Percentiles rank a stretch among this genome's conserved stretches.
Evolutionary conservation across 164 flowering plant species (phyloP).

Genomic region (Paratinospora sagittata): DNA sequence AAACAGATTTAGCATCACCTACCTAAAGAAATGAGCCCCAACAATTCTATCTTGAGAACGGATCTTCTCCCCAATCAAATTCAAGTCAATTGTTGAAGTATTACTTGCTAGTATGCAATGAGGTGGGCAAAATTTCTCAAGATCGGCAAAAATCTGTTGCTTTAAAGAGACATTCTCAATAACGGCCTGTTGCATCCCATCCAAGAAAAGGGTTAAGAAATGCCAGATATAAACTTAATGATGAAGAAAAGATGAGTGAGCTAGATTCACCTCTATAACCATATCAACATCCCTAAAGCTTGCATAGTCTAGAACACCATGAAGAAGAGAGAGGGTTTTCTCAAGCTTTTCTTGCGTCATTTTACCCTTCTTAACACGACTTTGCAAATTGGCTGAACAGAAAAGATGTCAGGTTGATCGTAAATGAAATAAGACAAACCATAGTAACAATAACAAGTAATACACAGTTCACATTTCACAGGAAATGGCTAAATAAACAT

Average conservation of each 20-base stretch:
- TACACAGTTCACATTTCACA: neutral
- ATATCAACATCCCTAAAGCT: slow-evolving; percentile 82
- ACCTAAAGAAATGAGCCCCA: slow-evolving; percentile 98
- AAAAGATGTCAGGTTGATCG: slow-evolving; percentile 9
- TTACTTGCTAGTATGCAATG: slow-evolving; percentile 88
- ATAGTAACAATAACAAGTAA: neutral
- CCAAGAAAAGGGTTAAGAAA: neutral
- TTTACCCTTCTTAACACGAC: slow-evolving; percentile 82
- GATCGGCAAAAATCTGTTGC: slow-evolving; percentile 83
- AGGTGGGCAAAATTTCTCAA: slow-evolving; percentile 78
- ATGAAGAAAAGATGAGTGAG: neutral
- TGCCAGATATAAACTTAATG: neutral
- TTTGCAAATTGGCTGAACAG: slow-evolving; percentile 72
- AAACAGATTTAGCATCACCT: neutral
- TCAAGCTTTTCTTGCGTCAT: slow-evolving; percentile 75
- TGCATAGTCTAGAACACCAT: slow-evolving; percentile 73
- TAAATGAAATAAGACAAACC: neutral
- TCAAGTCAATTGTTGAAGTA: slow-evolving; percentile 90
- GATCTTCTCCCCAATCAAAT: slow-evolving; percentile 74
- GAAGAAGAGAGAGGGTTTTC: slow-evolving; percentile 67
- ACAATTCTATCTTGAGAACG: slow-evolving; percentile 73
- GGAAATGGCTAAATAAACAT: neutral
- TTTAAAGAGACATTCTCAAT: slow-evolving; percentile 77
- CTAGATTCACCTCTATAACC: slow-evolving; percentile 77
- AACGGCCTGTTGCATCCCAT: slow-evolving; percentile 58